Evolutionary conservation across 805 yeast species (phyloP).

Genomic region (Komagataella populi): DNA sequence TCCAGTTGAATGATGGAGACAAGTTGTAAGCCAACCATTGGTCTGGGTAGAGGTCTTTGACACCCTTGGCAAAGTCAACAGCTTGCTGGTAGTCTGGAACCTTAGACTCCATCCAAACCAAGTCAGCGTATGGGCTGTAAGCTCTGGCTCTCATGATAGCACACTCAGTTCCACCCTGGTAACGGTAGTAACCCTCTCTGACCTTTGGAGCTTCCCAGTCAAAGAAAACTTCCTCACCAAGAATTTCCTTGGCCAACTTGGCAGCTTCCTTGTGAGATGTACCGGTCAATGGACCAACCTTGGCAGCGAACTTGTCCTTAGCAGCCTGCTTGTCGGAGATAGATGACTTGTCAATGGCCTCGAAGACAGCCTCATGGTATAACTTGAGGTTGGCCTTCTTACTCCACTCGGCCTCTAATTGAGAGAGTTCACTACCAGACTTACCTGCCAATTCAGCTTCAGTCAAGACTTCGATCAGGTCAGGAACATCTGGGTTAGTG

Average conservation of each 20-base stretch:
- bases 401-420: conserved; percentile 74
- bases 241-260: conserved; percentile 54
- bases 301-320: conserved; percentile 48
- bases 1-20: conserved; percentile 98
- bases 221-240: conserved; percentile 76
- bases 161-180: conserved; percentile 93
- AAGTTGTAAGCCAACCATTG: conserved; percentile 96
- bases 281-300: conserved; percentile 63
- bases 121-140: conserved; percentile 86
- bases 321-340: conserved; percentile 46
- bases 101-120: conserved; percentile 97
- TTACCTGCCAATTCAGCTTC: conserved; percentile 70
- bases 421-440: conserved; percentile 55
- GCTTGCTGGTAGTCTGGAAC: conserved; percentile 91
- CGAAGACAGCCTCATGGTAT: conserved; percentile 85
- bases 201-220: conserved; percentile 94
- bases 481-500: conserved; percentile 70
- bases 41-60: conserved; percentile 64
- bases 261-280: conserved; percentile 74
- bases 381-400: conserved; percentile 71
- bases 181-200: conserved; percentile 94
- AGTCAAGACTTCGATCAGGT: conserved; percentile 65
- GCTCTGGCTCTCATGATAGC: conserved; percentile 96
- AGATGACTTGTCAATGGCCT: conserved; percentile 50
- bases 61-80: conserved; percentile 88